A percentile compares a stretch with the other conserved stretches of the same genome.
phyloP scores from a whole-genome alignment of 495 filamentous ascomycete genomes.

The Penicillium tannophilum region DNA sequence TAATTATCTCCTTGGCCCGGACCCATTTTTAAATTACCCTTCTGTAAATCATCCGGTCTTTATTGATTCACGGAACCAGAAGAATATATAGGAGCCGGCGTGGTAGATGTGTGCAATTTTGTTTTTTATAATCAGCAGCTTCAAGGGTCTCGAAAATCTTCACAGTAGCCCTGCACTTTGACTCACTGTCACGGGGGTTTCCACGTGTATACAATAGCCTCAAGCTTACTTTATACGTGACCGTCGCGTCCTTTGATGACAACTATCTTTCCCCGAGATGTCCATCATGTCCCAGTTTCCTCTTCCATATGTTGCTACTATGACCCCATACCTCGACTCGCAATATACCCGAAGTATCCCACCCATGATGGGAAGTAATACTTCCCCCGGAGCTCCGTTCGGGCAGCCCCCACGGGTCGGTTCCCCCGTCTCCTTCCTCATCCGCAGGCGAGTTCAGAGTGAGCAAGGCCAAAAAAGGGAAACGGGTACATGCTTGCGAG shows the following conservation, averaged over 20 bases:
- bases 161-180: not conserved
- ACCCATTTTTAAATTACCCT: conserved; percentile 17
- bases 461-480: conserved; percentile 81
- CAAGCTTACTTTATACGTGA: not conserved
- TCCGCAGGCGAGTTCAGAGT: conserved; percentile 71
- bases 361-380: not conserved
- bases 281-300: conserved; percentile 12
- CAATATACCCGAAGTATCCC: conserved; percentile 1
- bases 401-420: not conserved
- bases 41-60: conserved; percentile 11
- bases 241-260: not conserved
- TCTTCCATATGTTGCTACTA: conserved; percentile 2
- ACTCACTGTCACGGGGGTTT: not conserved
- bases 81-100: conserved; percentile 12
- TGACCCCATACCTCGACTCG: conserved; percentile 7
- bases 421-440: conserved; percentile 41
- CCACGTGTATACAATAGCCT: too few relatives aligned
- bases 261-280: conserved; percentile 5
- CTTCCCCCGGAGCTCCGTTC: conserved; percentile 2
- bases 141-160: not conserved
- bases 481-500: conserved; percentile 75
- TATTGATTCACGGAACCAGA: conserved; percentile 8
- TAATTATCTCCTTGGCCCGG: not conserved
- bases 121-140: conserved; percentile 6
- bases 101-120: not conserved